Evolutionary conservation across 257 asterid genomes (phyloP), one percentile per base, ranked within the genome.

Genomic region (Linaria vulgaris): DNA sequence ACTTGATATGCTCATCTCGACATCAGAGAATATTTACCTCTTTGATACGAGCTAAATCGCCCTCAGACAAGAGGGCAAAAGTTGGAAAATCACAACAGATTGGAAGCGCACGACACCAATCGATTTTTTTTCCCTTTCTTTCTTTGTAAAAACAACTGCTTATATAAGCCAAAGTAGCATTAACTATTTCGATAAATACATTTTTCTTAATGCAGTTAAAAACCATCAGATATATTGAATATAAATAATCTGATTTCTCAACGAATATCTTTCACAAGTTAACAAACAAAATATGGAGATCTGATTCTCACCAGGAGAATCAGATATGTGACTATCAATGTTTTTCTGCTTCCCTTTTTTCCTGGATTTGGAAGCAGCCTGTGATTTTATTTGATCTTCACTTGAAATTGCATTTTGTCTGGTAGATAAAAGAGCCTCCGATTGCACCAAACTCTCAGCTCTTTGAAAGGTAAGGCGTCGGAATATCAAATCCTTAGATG

Each of bases 401-500:
- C 59, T 67, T 53, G 61, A 10, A 58, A 51, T 51, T 50, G 17
- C 76, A 57, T 45, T 60, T 51, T 78, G 69, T 52, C 72, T 64
- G 61, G 56, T 71, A 61, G 74, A 67, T 58, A 92, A 72, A 68
- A 92, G 82, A 72, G 92, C 96, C 79, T 94, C 99, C 47, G 97
- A 94, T 78, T 94, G 99, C 76, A 94, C 90, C 82, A 94, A 68
- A 69, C 77, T 74, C 72, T 81, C 84, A 12, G 80, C 59, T 77
- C 97, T 88, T 73, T 78, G 80, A 47, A 94, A 90, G 47, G 78
- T 83, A 63, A 94, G 94, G 61, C 97, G 96, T 21, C 99, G 96
- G 71, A 84, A 87, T 43, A 58, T 74, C 68, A 73, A 74, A 50
- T 82, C 87, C 63, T 73, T 63, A 24, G 81, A 79, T 59, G 81